phyloP scores from a whole-genome alignment of 768 basidiomycete genomes.

The Boletus subcaerulescens region DNA sequence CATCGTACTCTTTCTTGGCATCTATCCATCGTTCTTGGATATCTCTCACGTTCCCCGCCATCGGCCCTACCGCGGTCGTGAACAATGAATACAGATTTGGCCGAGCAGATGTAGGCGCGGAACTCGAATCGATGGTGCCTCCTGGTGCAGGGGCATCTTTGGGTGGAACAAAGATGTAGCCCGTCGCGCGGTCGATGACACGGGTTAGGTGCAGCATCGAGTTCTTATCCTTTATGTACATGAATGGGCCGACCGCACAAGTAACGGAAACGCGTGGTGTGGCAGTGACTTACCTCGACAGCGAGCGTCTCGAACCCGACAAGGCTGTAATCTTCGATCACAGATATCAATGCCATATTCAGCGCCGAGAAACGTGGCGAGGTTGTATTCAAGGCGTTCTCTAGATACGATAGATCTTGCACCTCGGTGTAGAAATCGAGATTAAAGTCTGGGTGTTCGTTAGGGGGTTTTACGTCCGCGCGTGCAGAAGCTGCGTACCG shows the following conservation, averaged over 20 bases:
- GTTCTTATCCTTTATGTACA: constrained; percentile 68
- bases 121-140: constrained; percentile 29
- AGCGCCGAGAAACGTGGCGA: constrained; percentile 72
- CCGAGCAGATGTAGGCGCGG: constrained; percentile 39
- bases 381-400: constrained; percentile 63
- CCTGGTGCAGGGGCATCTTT: constrained; percentile 31
- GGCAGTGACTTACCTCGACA: constrained; percentile 65
- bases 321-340: constrained; percentile 91
- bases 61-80: constrained; percentile 56
- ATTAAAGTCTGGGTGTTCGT: constrained; percentile 73
- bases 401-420: constrained; percentile 88
- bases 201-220: constrained; percentile 90
- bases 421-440: constrained; percentile 98
- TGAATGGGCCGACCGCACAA: not conserved
- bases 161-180: constrained; percentile 82
- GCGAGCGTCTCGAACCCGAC: constrained; percentile 97
- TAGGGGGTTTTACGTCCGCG: not conserved
- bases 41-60: constrained; percentile 60
- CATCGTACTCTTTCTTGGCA: constrained; percentile 76
- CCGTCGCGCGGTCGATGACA: constrained; percentile 86
- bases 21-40: constrained; percentile 97
- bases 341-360: constrained; percentile 85
- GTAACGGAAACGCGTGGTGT: not conserved
- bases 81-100: constrained; percentile 71
- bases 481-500: constrained; percentile 47